A percentile compares a stretch with the other conserved stretches of the same genome.
Conservation (phyloP, 1,284 basidiomycete species). For the Ceratobasidium sp. region DNA sequence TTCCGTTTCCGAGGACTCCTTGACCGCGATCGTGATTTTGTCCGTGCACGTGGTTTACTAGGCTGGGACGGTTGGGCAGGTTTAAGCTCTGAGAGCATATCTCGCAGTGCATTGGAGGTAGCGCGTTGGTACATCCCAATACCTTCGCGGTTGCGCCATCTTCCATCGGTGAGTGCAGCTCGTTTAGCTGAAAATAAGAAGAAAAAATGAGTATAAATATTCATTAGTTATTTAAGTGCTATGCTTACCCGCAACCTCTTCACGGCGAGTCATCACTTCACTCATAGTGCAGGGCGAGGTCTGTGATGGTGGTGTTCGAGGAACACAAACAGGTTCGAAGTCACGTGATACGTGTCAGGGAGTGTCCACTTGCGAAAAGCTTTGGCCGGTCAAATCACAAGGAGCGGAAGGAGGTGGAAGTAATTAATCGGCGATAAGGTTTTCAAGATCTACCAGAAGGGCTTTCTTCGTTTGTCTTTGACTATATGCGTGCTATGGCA, state of each 20-base stretch:
- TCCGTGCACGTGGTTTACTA: neutral
- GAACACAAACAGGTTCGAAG: constrained; percentile 1
- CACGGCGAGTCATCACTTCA: constrained; percentile 8
- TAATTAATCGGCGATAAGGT: too few species aligned
- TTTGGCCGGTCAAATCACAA: neutral
- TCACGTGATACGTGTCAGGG: neutral
- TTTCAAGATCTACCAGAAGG: too few species aligned
- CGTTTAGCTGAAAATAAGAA: constrained; percentile 16
- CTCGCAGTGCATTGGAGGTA: constrained; percentile 39
- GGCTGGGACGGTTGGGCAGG: constrained; percentile 3
- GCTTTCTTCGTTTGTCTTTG: too few species aligned
- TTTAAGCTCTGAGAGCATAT: constrained; percentile 21
- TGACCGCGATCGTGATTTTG: constrained; percentile 41
- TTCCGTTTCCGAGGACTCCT: constrained; percentile 22
- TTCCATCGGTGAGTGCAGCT: constrained; percentile 39
- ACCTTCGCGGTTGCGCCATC: constrained; percentile 43
- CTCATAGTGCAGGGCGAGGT: constrained; percentile 3
- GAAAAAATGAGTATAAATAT: too few species aligned
- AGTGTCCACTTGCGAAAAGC: neutral
- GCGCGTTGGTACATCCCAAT: constrained; percentile 44
- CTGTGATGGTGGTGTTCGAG: constrained; percentile 22
- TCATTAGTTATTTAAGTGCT: neutral
- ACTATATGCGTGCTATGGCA: too few species aligned
- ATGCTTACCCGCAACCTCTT: constrained; percentile 37
- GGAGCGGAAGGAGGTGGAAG: too few species aligned